Conservation (phyloP, 2,329 filamentous ascomycete genomes). For the Xylariaceae sp. region DNA sequence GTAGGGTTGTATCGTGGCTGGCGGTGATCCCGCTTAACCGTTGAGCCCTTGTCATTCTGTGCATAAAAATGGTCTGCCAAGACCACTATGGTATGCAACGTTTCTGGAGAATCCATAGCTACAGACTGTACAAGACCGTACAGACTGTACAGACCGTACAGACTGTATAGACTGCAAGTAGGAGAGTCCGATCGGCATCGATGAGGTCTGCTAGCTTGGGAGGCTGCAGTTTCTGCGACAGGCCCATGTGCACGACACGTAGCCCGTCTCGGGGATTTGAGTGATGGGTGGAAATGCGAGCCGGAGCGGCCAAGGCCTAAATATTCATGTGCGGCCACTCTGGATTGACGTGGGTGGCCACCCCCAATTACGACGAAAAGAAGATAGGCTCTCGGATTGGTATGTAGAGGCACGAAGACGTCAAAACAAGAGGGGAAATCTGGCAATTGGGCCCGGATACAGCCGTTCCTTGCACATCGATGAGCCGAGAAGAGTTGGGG, state of each 20-base stretch:
- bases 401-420: neutral
- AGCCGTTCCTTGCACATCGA: neutral
- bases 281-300: constrained; percentile 8
- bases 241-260: constrained; percentile 20
- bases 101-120: constrained; percentile 17
- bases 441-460: neutral
- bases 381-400: neutral
- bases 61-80: constrained; percentile 19
- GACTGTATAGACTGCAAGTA: neutral
- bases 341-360: neutral
- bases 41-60: constrained; percentile 19
- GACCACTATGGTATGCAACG: constrained; percentile 8
- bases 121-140: neutral
- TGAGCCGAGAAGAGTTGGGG: neutral
- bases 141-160: too few species aligned
- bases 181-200: constrained; percentile 18
- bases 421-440: neutral
- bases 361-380: neutral
- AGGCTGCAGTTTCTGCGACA: constrained; percentile 20
- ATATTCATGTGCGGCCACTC: neutral
- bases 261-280: constrained; percentile 9
- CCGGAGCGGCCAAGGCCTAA: neutral
- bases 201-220: constrained; percentile 15
- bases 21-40: constrained; percentile 22
- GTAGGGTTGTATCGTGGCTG: constrained; percentile 22